These are phyloP conservation scores for Pyrenochaeta sp. DNA, from an alignment of 2,329 filamentous ascomycete genomes.

Conservation along the genomic window DNA sequence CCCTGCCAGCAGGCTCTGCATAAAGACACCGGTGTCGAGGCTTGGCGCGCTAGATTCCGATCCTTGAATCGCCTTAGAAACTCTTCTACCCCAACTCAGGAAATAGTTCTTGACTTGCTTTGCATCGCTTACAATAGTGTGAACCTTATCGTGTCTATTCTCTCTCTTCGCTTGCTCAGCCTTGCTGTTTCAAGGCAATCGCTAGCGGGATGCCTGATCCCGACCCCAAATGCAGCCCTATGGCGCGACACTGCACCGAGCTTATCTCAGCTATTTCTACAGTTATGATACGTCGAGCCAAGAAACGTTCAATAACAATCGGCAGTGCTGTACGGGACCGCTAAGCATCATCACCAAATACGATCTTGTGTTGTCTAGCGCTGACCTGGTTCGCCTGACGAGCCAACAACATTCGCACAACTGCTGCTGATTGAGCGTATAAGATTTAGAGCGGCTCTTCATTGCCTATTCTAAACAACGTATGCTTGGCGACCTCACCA, in stretches of 20 bases:
- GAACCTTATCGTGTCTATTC: background rate
- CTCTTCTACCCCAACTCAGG: no score
- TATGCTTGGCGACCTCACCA: background rate
- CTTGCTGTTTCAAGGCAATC: background rate
- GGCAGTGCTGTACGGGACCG: background rate
- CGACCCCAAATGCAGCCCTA: conserved; percentile 3
- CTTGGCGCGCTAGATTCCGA: background rate
- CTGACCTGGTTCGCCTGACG: background rate
- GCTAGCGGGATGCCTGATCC: background rate
- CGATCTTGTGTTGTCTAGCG: background rate
- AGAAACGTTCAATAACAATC: conserved; percentile 2
- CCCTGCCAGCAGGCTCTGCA: background rate
- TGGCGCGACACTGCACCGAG: background rate
- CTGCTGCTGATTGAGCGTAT: background rate
- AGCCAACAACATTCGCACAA: background rate
- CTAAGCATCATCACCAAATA: background rate
- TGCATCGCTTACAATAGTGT: background rate
- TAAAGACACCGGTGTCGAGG: background rate
- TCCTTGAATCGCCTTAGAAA: no score
- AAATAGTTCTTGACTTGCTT: background rate
- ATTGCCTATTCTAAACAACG: background rate
- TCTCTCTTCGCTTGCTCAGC: background rate
- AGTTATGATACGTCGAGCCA: conserved; percentile 1
- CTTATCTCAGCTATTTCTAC: conserved; percentile 3
- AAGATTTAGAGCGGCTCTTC: background rate